Evolutionary conservation across 352 stramenopile genomes (phyloP), one percentile per base, ranked within the genome.

Genomic region (Phytophthora nicotianae): DNA sequence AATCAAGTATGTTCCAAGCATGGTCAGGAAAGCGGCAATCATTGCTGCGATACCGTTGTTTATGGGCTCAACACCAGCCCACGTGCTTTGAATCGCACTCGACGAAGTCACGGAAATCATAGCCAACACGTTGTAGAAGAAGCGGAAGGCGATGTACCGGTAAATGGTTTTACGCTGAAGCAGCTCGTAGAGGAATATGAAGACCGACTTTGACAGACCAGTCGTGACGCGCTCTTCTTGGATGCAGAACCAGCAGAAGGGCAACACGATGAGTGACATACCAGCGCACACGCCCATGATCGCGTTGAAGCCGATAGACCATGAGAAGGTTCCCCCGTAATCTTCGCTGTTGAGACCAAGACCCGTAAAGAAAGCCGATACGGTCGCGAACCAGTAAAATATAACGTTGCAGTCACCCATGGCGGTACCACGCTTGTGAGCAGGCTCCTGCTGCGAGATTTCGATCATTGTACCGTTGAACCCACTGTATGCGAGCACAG

Each of bases 401-500:
- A 73, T 59, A 43, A 76, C 65, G 33, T 74, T 60, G 16, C 68
- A 71, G 45, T 76, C 70, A 24, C 63, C 80, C 65, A 57, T 67
- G 29, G 62, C 71, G 13, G 58, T 79, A 26, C 83, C 83, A 11
- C 79, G 79, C 14, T 58, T 58, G 40, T 57, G 23, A 13, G 62
- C 51, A 0, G 75, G 58, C 57, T 92, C 83, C n/a, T 72, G 71
- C 50, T 90, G 81, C 17, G 75, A 79, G 2, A 90, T 51, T 29
- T 89, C 74, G 19, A 90, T 81, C 53, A 88, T 69, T 19, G 79
- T 68, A 5, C 83, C 86, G 59, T 93, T 87, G 27, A 77, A 76
- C 16, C 81, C 83, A 21, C 86, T 80, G 70, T 91, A 87, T 9
- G 80, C 77, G 50, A 93, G 84, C 21, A 93, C 81, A 24, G 87